Conservation (phyloP, 2,329 filamentous ascomycete species). For the Coniosporium tulheliwenetii region DNA sequence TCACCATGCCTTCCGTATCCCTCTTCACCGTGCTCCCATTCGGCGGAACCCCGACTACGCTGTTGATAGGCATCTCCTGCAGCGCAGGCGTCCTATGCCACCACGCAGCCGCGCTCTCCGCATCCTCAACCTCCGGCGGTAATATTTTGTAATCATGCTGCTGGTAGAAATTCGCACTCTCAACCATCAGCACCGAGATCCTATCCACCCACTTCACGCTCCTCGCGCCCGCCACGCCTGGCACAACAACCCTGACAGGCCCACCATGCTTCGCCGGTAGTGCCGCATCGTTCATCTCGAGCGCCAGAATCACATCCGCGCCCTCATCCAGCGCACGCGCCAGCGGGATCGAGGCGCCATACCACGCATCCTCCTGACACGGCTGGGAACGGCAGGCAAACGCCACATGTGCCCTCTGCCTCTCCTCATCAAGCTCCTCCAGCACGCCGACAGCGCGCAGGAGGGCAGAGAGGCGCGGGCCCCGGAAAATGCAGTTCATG, state of each 20-base stretch:
- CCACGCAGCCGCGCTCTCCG: constrained; percentile 33
- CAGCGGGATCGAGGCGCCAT: constrained; percentile 39
- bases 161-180: constrained; percentile 41
- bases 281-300: constrained; percentile 35
- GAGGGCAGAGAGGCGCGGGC: constrained; percentile 37
- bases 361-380: constrained; percentile 43
- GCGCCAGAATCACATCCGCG: constrained; percentile 31
- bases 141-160: constrained; percentile 44
- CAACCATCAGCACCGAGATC: constrained; percentile 33
- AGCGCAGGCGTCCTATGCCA: constrained; percentile 36
- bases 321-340: constrained; percentile 25
- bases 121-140: constrained; percentile 33
- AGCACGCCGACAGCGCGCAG: constrained; percentile 30
- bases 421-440: constrained; percentile 9
- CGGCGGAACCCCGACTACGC: constrained; percentile 34
- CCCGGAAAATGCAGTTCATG: constrained; percentile 44
- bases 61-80: constrained; percentile 41
- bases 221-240: constrained; percentile 36
- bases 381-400: constrained; percentile 38
- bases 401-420: constrained; percentile 30
- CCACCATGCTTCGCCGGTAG: constrained; percentile 34
- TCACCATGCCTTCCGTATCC: constrained; percentile 24
- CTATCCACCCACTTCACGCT: constrained; percentile 42
- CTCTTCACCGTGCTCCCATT: constrained; percentile 25
- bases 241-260: constrained; percentile 35